Conservation (phyloP, 2,329 filamentous ascomycete genomes). For the Colletotrichum abscissum region DNA sequence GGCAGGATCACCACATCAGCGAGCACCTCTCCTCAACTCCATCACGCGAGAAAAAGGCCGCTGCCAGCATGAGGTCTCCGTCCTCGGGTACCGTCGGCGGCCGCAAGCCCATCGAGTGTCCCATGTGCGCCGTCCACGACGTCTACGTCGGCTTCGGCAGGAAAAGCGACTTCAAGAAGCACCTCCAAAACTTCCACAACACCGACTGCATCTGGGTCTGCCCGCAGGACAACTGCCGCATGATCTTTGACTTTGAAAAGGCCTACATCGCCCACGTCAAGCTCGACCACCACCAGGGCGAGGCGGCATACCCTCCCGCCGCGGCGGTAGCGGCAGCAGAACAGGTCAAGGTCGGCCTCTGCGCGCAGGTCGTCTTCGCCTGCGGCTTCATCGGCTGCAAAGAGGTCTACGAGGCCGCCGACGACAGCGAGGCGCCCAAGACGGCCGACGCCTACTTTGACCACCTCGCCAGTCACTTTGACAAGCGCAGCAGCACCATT, state of each 20-base stretch:
- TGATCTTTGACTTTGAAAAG: conserved; percentile 58
- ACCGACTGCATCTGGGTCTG: conserved; percentile 56
- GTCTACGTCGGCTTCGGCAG: conserved; percentile 58
- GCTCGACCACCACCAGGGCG: conserved; percentile 49
- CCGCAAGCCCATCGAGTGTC: conserved; percentile 48
- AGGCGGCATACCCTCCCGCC: conserved; percentile 41
- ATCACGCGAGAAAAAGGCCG: conserved; percentile 51
- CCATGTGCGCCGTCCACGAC: conserved; percentile 58
- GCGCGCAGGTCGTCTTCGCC: conserved; percentile 56
- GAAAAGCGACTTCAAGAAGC: conserved; percentile 61
- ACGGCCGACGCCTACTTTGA: conserved; percentile 58
- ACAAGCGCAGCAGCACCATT: conserved; percentile 50
- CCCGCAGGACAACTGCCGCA: conserved; percentile 52
- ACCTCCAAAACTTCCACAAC: conserved; percentile 59
- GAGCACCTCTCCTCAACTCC: conserved; percentile 21
- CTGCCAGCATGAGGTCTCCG: not conserved
- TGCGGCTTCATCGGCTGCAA: conserved; percentile 56
- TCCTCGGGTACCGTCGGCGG: not conserved
- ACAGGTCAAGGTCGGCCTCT: conserved; percentile 53
- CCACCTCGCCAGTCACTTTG: conserved; percentile 59
- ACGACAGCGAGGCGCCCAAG: conserved; percentile 48
- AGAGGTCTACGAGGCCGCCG: conserved; percentile 54
- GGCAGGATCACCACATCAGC: conserved; percentile 20
- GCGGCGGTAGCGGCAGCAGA: conserved; percentile 45
- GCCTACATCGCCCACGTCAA: conserved; percentile 58